A percentile compares a stretch with the other conserved stretches of the same genome.
Evolutionary conservation across 768 basidiomycete genomes (phyloP).

Genomic region (Mycena olivaceomarginata): DNA sequence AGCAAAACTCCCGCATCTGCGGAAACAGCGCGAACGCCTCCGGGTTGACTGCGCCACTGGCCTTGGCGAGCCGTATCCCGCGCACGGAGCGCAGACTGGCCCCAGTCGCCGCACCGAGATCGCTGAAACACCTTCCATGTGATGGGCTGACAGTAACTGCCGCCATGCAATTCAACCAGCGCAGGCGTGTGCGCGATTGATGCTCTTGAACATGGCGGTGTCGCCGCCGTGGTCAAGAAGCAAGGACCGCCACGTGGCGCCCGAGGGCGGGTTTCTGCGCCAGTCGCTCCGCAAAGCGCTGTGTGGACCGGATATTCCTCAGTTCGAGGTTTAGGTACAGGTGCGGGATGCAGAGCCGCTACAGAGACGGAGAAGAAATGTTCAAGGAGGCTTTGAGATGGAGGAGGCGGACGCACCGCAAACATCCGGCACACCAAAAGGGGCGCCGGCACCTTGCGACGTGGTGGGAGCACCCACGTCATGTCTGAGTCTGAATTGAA

Average conservation of each 20-base stretch:
- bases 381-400: not conserved
- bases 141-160: not conserved
- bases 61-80: not conserved
- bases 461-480: too few relatives aligned
- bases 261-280: conserved; percentile 7
- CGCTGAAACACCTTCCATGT: conserved; percentile 14
- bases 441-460: not conserved
- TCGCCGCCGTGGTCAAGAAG: not conserved
- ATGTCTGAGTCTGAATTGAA: too few relatives aligned
- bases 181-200: not conserved
- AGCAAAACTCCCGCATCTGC: not conserved
- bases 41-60: not conserved
- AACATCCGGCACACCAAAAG: conserved; percentile 25
- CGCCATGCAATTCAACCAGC: not conserved
- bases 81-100: not conserved
- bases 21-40: not conserved
- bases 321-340: not conserved
- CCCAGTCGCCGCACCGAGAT: not conserved
- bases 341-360: conserved; percentile 24
- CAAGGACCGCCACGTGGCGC: not conserved
- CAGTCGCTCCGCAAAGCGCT: not conserved
- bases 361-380: not conserved
- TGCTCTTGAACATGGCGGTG: not conserved
- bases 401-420: not conserved
- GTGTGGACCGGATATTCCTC: not conserved